A percentile compares a stretch with the other conserved stretches of the same genome.
These are phyloP conservation scores for Phyllosticta citribraziliensis DNA, from an alignment of 2,329 filamentous ascomycete genomes.

Conservation along the genomic window DNA sequence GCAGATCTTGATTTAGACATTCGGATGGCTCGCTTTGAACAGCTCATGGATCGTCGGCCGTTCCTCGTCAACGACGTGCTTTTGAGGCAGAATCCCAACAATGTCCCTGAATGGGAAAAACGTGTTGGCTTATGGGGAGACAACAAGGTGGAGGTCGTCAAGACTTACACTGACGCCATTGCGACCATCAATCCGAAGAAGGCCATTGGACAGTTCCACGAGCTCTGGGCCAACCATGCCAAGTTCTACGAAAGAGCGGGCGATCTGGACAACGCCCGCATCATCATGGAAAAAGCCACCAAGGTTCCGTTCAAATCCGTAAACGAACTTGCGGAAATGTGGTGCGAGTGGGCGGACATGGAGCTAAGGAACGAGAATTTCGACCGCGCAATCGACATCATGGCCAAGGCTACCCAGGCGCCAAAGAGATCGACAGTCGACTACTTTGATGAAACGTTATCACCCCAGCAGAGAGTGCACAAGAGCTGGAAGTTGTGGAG, in stretches of 20 bases:
- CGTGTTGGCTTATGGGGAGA: slow-evolving; percentile 90
- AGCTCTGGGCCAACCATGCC: slow-evolving; percentile 92
- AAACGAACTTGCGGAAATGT: slow-evolving; percentile 93
- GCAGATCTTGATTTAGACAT: slow-evolving; percentile 93
- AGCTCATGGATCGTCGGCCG: slow-evolving; percentile 91
- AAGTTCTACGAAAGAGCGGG: slow-evolving; percentile 90
- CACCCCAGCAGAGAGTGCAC: slow-evolving; percentile 91
- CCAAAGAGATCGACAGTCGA: slow-evolving; percentile 97
- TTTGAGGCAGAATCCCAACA: slow-evolving; percentile 90
- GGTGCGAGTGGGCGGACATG: slow-evolving; percentile 99
- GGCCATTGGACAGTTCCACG: slow-evolving; percentile 84
- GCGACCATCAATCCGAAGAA: slow-evolving; percentile 89
- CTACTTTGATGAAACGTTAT: slow-evolving; percentile 92
- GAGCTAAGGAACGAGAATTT: slow-evolving; percentile 94
- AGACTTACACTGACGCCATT: slow-evolving; percentile 92
- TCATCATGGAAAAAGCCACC: slow-evolving; percentile 96
- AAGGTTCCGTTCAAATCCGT: slow-evolving; percentile 98
- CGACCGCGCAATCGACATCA: slow-evolving; percentile 85
- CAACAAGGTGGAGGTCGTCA: slow-evolving; percentile 81
- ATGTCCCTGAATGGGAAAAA: slow-evolving; percentile 95
- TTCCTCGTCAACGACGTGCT: slow-evolving; percentile 96
- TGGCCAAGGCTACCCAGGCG: slow-evolving; percentile 95
- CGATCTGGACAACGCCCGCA: slow-evolving; percentile 71
- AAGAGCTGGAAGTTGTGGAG: slow-evolving; percentile 99
- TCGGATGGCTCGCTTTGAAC: slow-evolving; percentile 95